Evolutionary conservation across 306 rosid species (phyloP).

Genomic region (Sophora flavescens): DNA sequence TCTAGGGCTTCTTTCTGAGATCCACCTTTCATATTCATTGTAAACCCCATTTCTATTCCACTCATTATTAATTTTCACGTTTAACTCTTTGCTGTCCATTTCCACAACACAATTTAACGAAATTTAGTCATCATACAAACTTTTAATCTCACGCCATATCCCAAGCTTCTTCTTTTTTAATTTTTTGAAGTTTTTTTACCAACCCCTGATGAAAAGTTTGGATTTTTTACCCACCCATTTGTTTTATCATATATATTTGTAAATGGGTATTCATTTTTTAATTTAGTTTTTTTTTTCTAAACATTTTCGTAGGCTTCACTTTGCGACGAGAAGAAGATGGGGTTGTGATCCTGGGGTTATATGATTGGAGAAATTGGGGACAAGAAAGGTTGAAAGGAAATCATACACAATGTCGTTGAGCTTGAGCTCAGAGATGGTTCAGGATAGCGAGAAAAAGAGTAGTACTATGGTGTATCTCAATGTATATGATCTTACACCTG

Average conservation of each 20-base stretch:
- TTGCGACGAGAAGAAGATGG: slow-evolving; percentile 46
- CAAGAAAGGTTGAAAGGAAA: slow-evolving; percentile 45
- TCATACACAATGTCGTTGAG: slow-evolving; percentile 61
- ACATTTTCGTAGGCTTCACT: slow-evolving; percentile 32
- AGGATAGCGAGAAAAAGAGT: slow-evolving; percentile 43
- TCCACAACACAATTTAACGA: neutral
- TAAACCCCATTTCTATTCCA: neutral
- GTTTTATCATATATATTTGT: neutral
- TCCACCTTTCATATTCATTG: slow-evolving; percentile 1
- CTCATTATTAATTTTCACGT: neutral
- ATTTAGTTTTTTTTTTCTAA: neutral
- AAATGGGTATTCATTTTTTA: neutral
- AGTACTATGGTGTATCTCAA: slow-evolving; percentile 71
- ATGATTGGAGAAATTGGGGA: slow-evolving; percentile 39
- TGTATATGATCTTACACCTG: slow-evolving; percentile 92
- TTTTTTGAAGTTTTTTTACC: neutral
- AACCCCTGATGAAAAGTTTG: slow-evolving; percentile 18
- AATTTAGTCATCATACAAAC: neutral
- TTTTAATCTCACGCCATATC: slow-evolving; percentile 26
- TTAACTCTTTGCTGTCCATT: neutral
- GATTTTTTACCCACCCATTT: neutral
- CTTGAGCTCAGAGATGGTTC: slow-evolving; percentile 49
- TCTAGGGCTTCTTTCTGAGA: slow-evolving; percentile 28
- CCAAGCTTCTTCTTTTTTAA: neutral
- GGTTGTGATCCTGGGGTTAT: slow-evolving; percentile 49